A percentile compares a stretch with the other conserved stretches of the same genome.
Conservation (phyloP, 1,284 basidiomycete genomes). For the Cryptococcus sp. region DNA sequence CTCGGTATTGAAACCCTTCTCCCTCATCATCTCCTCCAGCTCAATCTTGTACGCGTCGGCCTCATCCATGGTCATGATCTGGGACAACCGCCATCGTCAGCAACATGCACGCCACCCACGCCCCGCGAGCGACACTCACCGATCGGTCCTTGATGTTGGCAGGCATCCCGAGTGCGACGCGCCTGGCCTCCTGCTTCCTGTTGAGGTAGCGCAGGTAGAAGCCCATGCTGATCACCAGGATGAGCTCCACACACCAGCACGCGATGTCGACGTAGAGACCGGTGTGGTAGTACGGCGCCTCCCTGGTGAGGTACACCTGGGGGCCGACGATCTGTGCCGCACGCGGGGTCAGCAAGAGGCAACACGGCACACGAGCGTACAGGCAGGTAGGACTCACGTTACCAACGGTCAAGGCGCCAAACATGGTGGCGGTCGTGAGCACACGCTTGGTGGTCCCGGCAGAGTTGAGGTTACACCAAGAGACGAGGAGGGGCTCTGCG, state of each 20-base stretch:
- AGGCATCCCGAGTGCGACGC: constrained; percentile 40
- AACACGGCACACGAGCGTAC: too few relatives aligned
- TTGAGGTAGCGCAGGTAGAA: constrained; percentile 42
- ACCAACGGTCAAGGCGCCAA: constrained; percentile 32
- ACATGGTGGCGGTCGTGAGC: constrained; percentile 39
- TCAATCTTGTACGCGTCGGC: constrained; percentile 33
- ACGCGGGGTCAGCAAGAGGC: not conserved
- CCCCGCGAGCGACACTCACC: not conserved
- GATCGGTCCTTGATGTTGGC: constrained; percentile 43
- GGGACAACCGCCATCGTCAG: too few relatives aligned
- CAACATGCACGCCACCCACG: too few relatives aligned
- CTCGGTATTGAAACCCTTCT: constrained; percentile 19
- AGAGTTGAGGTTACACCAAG: constrained; percentile 43
- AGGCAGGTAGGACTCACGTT: constrained; percentile 9
- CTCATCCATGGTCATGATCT: constrained; percentile 1
- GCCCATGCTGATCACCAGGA: constrained; percentile 39
- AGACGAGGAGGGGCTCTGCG: constrained; percentile 33
- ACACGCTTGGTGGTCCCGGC: constrained; percentile 46
- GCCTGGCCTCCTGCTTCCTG: constrained; percentile 33
- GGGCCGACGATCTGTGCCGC: constrained; percentile 36
- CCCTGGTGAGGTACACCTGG: constrained; percentile 38
- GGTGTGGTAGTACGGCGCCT: constrained; percentile 37
- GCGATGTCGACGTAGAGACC: constrained; percentile 44
- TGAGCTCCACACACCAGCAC: constrained; percentile 23
- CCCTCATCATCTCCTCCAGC: constrained; percentile 18